Base-by-base conservation (phyloP, 495 filamentous ascomycete genomes). In the Tuber borchii region DNA sequence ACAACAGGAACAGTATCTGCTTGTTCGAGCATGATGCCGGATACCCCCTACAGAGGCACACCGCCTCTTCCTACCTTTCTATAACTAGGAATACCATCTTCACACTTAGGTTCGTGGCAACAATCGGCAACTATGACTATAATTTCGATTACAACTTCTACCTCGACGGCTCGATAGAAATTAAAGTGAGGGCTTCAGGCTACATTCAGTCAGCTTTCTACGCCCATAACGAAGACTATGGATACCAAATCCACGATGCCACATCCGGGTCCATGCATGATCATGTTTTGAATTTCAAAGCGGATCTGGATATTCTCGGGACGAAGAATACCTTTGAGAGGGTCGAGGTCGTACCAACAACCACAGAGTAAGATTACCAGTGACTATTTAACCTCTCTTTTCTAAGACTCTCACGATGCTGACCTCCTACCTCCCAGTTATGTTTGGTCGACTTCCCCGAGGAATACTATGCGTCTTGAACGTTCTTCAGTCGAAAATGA, bases 241-340 rank as follows among this genome's bases (percentile, higher is more conserved):
- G 88, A n/a, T 89, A 86, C 81, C 85, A 85, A 61, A 87, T 89
- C 76, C 86, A 88, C 74, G 86, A 90, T 71, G 82, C 83, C 48
- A 81, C 88, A 2, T 83, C 84, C 43, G 86, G 87, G n/a, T 84
- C 83, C 72, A 89, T 90, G 86, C 89, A 90, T 82, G 87, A 88
- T 78, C 89, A 90, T 75, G 87, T 89, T 9, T 82, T 90, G 39
- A 88, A 88, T 80, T 90, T 86, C 84, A 89, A 89, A 81, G 85
- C 84, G 68, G 88, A 89, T 80, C 83, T 89, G 37, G 87, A 89
- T 79, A 85, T 89, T 69, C 82, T 85, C 16, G 88, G 88, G 48
- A 83, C 82, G 37, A 80, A 82, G 40, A 89, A 89, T 81, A 87
- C 84, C 0, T 79, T 89, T 65, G 80, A 86, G 78, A 84, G 85